Percentiles rank a stretch among this genome's conserved stretches.
phyloP scores from a whole-genome alignment of 495 filamentous ascomycete genomes.

The Apiosordaria backusii region DNA sequence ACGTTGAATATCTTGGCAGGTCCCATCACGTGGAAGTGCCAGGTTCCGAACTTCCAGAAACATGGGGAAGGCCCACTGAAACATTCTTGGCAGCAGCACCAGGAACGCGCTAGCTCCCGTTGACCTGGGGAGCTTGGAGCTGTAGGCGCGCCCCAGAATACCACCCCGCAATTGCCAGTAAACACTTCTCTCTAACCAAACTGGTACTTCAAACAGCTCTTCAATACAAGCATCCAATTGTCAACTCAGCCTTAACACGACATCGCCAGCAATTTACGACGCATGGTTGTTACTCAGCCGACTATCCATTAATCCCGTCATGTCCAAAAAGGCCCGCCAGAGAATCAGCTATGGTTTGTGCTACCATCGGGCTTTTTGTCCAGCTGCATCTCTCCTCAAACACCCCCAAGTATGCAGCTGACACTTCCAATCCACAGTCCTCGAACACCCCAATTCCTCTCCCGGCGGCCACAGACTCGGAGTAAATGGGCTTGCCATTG shows the following conservation, averaged over 20 bases:
- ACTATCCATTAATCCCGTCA: conserved; percentile 30
- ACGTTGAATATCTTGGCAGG: conserved; percentile 4
- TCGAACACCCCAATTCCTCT: conserved; percentile 87
- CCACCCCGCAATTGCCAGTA: neutral
- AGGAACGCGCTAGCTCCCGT: conserved; percentile 1
- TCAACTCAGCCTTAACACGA: too few species aligned
- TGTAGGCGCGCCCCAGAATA: neutral
- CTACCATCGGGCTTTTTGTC: neutral
- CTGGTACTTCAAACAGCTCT: too few species aligned
- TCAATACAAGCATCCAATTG: too few species aligned
- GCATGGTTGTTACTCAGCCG: neutral
- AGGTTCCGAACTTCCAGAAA: neutral
- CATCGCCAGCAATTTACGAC: neutral
- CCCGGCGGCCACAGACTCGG: conserved; percentile 84
- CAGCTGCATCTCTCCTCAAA: neutral
- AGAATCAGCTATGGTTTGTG: conserved; percentile 62
- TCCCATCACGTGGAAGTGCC: neutral
- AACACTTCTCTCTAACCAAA: neutral
- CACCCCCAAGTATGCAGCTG: neutral
- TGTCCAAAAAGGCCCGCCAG: conserved; percentile 62
- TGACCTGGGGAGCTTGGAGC: neutral
- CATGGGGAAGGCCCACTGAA: neutral
- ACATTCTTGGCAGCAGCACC: conserved; percentile 2
- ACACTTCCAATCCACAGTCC: conserved; percentile 54
- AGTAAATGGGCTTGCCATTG: conserved; percentile 88